Base-by-base conservation (phyloP, 148 eudicot species). In the Amaranthus palmeri region DNA sequence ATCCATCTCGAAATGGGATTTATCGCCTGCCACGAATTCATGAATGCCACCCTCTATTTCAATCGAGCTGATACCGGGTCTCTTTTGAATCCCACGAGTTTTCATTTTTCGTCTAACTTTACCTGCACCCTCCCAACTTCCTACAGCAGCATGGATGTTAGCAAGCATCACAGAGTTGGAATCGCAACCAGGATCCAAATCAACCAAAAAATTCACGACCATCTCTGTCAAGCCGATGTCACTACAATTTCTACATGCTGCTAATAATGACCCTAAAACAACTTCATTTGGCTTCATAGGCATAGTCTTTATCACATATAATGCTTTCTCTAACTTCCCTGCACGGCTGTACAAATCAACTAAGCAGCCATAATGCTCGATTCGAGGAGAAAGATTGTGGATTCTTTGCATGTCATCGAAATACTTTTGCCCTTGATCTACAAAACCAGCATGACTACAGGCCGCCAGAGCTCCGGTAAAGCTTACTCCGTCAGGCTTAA, bases 291-390 rank as follows among this genome's bases (percentile, higher is more conserved):
- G 84, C 62, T 74, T 80, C 85, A 85, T 74, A 10, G 88, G 88
- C 91, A 87, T 87, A 68, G 63, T 79, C 46, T 81, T 67, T 0
- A 87, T 54, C 15, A 87, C 81, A 12, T 73, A 70, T 4, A 86
- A 41, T 0, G 91, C 91, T 8, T 83, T 84, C 63, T 76, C 80
- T 74, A 88, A 57, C 64, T 78, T 74, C 72, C 90, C 88, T 25
- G 90, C 85, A 7, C 92, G 88, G 46, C 92, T 81, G 55, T 82
- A 80, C 2, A 88, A 75, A 77, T 88, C 92, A 6, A 86, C 90
- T 60, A 88, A 17, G 65, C 92, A 88, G 18, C 92, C 92, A 64
- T 86, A 88, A 68, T 88, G 92, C 67, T 88, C 92, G 13, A 86
- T 86, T 52, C 87, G 71, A 17, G 89, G 88, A 36, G 67, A 67